A percentile compares a stretch with the other conserved stretches of the same genome.
These are phyloP conservation scores for Lepiota venenata DNA, from an alignment of 768 basidiomycete species.

Conservation along the genomic window DNA sequence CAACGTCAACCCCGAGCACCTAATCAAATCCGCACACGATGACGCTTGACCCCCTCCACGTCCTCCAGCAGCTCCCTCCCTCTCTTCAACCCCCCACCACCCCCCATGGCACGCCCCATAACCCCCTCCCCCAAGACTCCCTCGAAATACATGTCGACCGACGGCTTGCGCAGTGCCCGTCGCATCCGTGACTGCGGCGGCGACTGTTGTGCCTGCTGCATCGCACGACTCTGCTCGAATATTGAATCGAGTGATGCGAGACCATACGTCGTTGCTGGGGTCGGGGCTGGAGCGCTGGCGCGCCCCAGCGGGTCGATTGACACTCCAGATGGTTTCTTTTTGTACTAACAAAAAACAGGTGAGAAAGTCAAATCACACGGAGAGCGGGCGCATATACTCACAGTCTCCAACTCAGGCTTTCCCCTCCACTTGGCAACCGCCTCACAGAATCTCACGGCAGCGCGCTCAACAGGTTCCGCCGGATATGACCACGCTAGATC, in stretches of 20 bases:
- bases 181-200: not conserved
- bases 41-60: slow-evolving; percentile 1
- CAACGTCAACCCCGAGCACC: not conserved
- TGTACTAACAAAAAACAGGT: slow-evolving; percentile 44
- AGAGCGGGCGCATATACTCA: slow-evolving; percentile 27
- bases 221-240: not conserved
- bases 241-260: slow-evolving; percentile 1
- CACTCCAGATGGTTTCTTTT: slow-evolving; percentile 48
- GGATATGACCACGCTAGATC: slow-evolving; percentile 77
- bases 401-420: slow-evolving; percentile 80
- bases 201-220: slow-evolving; percentile 2
- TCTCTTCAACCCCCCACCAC: not conserved
- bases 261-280: slow-evolving; percentile 9
- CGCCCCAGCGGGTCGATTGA: slow-evolving; percentile 66
- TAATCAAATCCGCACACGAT: slow-evolving; percentile 5
- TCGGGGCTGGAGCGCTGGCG: slow-evolving; percentile 54
- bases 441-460: slow-evolving; percentile 76
- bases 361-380: slow-evolving; percentile 12
- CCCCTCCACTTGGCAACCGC: slow-evolving; percentile 81
- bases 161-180: slow-evolving; percentile 30
- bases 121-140: not conserved
- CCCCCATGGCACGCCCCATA: not conserved
- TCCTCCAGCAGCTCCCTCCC: not conserved
- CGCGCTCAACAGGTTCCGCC: slow-evolving; percentile 77
- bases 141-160: slow-evolving; percentile 44